Percentiles rank a stretch among this genome's conserved stretches.
These are phyloP conservation scores for Corchorus capsularis DNA, from an alignment of 345 rosid genomes.

Conservation along the genomic window DNA sequence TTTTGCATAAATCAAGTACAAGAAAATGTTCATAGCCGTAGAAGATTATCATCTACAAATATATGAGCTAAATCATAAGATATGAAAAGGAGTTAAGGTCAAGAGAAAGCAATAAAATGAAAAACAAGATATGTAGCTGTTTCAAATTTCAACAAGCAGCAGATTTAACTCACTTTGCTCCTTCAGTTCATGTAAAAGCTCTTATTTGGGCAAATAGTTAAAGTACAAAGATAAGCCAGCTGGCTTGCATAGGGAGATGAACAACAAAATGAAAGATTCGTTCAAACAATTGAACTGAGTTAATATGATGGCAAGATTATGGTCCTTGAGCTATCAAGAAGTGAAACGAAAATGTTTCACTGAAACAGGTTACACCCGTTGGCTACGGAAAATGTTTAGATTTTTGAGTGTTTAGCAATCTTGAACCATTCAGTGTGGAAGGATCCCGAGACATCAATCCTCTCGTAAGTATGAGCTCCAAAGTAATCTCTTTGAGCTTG, in stretches of 20 bases:
- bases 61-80: not conserved
- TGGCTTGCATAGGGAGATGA: not conserved
- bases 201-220: not conserved
- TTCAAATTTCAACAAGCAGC: not conserved
- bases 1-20: not conserved
- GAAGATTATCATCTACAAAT: not conserved
- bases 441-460: conserved; percentile 78
- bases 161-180: not conserved
- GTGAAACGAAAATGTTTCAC: not conserved
- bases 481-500: conserved; percentile 96
- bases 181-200: not conserved
- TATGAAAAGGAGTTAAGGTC: not conserved
- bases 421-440: conserved; percentile 99
- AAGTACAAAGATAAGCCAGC: not conserved
- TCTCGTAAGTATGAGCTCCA: conserved; percentile 93
- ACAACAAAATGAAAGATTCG: not conserved
- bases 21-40: not conserved
- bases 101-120: not conserved
- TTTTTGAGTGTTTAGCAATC: conserved; percentile 50
- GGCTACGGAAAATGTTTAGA: not conserved
- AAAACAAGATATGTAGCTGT: not conserved
- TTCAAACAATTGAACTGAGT: not conserved
- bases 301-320: not conserved
- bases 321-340: not conserved
- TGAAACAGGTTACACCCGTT: not conserved